A percentile compares a stretch with the other conserved stretches of the same genome.
These are phyloP conservation scores for Echium plantagineum DNA, from an alignment of 257 asterid species.

Conservation along the genomic window DNA sequence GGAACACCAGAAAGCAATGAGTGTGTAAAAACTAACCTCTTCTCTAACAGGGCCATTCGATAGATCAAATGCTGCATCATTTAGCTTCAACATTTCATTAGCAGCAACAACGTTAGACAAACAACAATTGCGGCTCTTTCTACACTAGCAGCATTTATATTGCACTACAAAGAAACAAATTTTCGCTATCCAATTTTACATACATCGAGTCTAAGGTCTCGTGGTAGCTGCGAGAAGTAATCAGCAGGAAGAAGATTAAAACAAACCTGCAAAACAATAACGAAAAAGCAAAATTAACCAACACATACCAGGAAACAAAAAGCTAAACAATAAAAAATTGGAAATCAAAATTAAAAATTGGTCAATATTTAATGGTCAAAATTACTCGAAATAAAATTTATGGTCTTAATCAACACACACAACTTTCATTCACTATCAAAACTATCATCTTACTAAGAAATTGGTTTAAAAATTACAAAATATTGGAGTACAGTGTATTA, in stretches of 20 bases:
- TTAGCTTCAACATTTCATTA: conserved; percentile 46
- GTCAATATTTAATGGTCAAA: too few relatives aligned
- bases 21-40: conserved; percentile 38
- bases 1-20: background rate
- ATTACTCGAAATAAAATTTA: too few relatives aligned
- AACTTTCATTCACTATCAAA: too few relatives aligned
- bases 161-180: background rate
- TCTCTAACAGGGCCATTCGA: conserved; percentile 74
- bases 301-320: background rate
- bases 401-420: too few relatives aligned
- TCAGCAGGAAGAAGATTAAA: conserved; percentile 64
- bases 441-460: too few relatives aligned
- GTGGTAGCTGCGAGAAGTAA: conserved; percentile 62
- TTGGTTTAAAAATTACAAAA: too few relatives aligned
- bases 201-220: conserved; percentile 91
- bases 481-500: too few relatives aligned
- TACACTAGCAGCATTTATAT: background rate
- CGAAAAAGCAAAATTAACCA: background rate
- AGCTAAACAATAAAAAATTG: background rate
- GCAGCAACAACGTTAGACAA: background rate
- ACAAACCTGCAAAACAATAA: conserved; percentile 37
- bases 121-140: background rate
- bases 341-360: too few relatives aligned
- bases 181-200: conserved; percentile 16
- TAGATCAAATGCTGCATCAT: conserved; percentile 98